Evolutionary conservation across 768 basidiomycete genomes (phyloP), one percentile per base, ranked within the genome.

Genomic region (Suillus fuscotomentosus): DNA sequence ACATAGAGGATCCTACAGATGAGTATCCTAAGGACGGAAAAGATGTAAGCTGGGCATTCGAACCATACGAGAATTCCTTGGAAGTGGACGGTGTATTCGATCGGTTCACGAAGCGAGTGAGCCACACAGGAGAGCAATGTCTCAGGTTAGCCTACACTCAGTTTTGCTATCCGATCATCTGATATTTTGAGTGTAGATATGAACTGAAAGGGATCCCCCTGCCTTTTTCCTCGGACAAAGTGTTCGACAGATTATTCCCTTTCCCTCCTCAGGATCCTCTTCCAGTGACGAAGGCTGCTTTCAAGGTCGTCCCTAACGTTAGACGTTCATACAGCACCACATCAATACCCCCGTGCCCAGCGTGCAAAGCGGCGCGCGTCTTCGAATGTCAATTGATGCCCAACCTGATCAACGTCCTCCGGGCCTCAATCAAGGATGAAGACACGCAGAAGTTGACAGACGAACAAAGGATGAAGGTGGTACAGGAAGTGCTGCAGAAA

Each of bases 351-450:
- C 65, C 75, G 0, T 99, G 97, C 73, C 81, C 87, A 2, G 70
- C 77, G 15, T 99, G 97, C 78, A 78, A 80, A 43, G 81, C 84
- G 3, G 79, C 78, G 51, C 84, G 94, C 17, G 84, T 89, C 24
- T 99, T 97, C 74, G 97, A 99, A 74, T 91, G 91, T 70, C 97
- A 99, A 75, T 81, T 98, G 61, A 97, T 96, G 88, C 97, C 97
- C 2, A 94, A 95, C 72, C 79, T 98, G 60, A 95, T 98, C 74
- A 92, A 92, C 60, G 77, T 93, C 15, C 80, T 97, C 15, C 79
- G 82, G 60, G 72, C 73, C 67, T 73, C 68, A 45, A 50, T 57
- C 22, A 65, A 65, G 42, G 70, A 70, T 56, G 68, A 69, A 43
- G 64, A 67, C 39, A 48, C 69, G 31, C 76, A 73, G 67, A 80